Percentiles rank a stretch among this genome's conserved stretches.
Conservation (phyloP, 2,329 filamentous ascomycete species). For the Dryadomyces quercivorus region DNA sequence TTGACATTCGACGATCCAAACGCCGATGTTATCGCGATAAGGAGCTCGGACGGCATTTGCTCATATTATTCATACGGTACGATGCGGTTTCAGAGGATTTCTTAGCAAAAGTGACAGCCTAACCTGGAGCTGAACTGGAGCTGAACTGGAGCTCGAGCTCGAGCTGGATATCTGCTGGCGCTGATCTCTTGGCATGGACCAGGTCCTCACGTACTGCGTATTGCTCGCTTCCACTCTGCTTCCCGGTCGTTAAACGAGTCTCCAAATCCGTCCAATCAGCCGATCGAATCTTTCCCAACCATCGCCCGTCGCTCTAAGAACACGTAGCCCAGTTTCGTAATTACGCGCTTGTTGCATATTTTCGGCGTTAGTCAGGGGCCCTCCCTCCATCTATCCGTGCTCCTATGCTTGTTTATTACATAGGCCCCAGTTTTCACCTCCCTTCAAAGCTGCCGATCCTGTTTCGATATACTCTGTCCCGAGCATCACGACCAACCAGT, state of each 20-base stretch:
- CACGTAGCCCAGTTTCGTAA: neutral
- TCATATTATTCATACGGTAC: too few relatives aligned
- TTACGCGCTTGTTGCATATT: neutral
- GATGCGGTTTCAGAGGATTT: too few relatives aligned
- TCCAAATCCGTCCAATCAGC: neutral
- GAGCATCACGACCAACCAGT: neutral
- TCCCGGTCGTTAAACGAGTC: neutral
- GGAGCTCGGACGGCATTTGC: neutral
- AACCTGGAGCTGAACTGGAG: too few relatives aligned
- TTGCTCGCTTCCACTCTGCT: neutral
- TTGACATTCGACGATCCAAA: neutral
- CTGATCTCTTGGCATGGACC: too few relatives aligned
- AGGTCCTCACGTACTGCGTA: neutral
- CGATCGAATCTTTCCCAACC: too few relatives aligned
- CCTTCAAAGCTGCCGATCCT: neutral
- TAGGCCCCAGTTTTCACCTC: neutral
- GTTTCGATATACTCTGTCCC: neutral
- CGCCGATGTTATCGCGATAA: neutral
- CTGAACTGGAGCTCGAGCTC: too few relatives aligned
- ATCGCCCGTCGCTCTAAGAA: neutral
- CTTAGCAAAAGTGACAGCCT: too few relatives aligned
- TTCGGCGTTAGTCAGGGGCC: neutral
- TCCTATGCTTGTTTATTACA: neutral
- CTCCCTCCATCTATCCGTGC: neutral
- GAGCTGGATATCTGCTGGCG: too few relatives aligned